Conservation (phyloP, 164 flowering plant species). For the Vitis labrusca region DNA sequence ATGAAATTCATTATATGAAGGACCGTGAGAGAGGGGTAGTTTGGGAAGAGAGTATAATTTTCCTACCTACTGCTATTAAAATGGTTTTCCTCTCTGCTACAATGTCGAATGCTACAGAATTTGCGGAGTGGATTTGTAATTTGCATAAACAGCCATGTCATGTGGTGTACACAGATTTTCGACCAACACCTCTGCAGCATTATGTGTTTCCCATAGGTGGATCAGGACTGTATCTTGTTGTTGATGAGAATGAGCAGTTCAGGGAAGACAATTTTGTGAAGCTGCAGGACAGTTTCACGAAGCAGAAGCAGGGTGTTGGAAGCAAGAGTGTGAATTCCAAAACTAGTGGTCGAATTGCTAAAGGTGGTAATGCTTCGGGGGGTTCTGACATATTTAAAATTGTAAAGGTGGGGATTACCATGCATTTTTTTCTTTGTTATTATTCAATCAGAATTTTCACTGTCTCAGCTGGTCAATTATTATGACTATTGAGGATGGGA, state of each 20-base stretch:
- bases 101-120: conserved; percentile 98
- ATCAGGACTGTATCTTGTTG: conserved; percentile 85
- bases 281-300: conserved; percentile 77
- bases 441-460: background rate
- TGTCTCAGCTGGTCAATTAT: background rate
- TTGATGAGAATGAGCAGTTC: conserved; percentile 93
- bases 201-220: conserved; percentile 94
- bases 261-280: conserved; percentile 87
- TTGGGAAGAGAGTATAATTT: conserved; percentile 99
- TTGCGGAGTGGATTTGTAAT: conserved; percentile 98
- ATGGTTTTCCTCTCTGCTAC: conserved; percentile 99
- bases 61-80: conserved; percentile 88
- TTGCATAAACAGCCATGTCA: conserved; percentile 97
- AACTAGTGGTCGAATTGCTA: conserved; percentile 72
- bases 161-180: conserved; percentile 95
- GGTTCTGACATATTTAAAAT: conserved; percentile 93
- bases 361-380: conserved; percentile 70
- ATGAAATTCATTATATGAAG: conserved; percentile 95
- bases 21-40: conserved; percentile 98
- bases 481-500: no score
- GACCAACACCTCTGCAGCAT: conserved; percentile 97
- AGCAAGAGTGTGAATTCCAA: conserved; percentile 48
- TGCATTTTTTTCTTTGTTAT: conserved; percentile 3
- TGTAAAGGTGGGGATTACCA: conserved; percentile 66
- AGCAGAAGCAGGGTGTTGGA: conserved; percentile 50